A percentile compares a stretch with the other conserved stretches of the same genome.
These are phyloP conservation scores for Lentinula edodes DNA, from an alignment of 768 basidiomycete genomes.

Conservation along the genomic window DNA sequence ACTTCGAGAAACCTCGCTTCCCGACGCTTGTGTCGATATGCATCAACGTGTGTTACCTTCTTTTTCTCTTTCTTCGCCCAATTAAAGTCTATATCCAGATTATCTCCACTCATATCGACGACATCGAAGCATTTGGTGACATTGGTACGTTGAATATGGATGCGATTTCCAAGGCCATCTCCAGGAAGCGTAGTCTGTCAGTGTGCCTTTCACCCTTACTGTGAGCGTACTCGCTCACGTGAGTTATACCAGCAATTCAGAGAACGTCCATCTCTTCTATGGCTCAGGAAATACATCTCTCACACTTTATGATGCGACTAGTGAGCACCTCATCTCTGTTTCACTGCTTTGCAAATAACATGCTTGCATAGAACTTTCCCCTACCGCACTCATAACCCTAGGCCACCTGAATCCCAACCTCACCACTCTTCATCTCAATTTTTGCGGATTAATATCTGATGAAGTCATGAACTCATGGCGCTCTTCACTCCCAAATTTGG, in stretches of 20 bases:
- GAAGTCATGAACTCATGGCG: conserved; percentile 54
- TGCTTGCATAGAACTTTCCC: conserved; percentile 50
- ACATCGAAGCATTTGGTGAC: conserved; percentile 85
- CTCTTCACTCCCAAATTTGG: conserved; percentile 58
- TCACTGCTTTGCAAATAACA: neutral
- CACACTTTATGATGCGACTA: conserved; percentile 83
- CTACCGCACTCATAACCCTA: conserved; percentile 64
- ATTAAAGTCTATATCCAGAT: conserved; percentile 38
- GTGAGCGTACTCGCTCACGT: neutral
- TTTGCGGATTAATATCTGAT: conserved; percentile 79
- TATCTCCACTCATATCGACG: conserved; percentile 80
- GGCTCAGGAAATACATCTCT: conserved; percentile 61
- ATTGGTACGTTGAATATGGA: conserved; percentile 83
- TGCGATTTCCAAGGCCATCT: conserved; percentile 75
- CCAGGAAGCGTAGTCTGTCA: conserved; percentile 77
- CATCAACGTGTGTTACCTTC: conserved; percentile 51
- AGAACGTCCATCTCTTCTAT: conserved; percentile 85
- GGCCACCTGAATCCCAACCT: conserved; percentile 82
- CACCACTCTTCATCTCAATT: conserved; percentile 71
- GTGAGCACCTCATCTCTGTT: conserved; percentile 38
- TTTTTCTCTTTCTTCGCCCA: neutral
- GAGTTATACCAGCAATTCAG: conserved; percentile 41
- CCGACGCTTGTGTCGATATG: conserved; percentile 75
- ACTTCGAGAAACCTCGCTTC: conserved; percentile 66
- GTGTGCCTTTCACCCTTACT: conserved; percentile 23